phyloP scores from a whole-genome alignment of 352 stramenopile species.

The Phytophthora pseudosyringae region DNA sequence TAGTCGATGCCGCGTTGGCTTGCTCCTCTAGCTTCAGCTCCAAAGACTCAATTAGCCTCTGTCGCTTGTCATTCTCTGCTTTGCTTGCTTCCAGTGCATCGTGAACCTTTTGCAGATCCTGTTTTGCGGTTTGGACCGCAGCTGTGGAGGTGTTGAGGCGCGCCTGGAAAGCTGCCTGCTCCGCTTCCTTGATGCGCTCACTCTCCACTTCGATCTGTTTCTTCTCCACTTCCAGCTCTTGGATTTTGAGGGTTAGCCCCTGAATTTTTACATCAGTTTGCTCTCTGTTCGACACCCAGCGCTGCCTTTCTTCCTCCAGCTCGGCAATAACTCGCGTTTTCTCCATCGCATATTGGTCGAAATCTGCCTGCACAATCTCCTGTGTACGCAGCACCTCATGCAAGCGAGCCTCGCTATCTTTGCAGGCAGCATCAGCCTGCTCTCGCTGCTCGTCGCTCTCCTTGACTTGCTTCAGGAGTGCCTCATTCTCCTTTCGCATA shows the following conservation, averaged over 20 bases:
- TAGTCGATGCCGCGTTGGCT: neutral
- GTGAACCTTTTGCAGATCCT: constrained; percentile 32
- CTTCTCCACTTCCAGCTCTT: constrained; percentile 38
- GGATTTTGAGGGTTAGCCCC: constrained; percentile 22
- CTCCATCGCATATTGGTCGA: constrained; percentile 43
- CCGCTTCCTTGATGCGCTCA: constrained; percentile 30
- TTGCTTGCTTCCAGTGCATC: constrained; percentile 31
- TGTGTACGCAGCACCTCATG: constrained; percentile 40
- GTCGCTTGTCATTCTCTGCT: constrained; percentile 32
- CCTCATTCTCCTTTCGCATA: constrained; percentile 81
- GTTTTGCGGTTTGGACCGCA: constrained; percentile 22
- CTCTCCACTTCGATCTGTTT: constrained; percentile 17
- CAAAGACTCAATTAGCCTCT: constrained; percentile 33
- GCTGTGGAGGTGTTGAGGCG: constrained; percentile 21
- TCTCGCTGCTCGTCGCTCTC: constrained; percentile 29
- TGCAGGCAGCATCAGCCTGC: constrained; percentile 19
- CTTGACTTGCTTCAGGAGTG: constrained; percentile 35
- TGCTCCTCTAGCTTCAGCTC: constrained; percentile 31
- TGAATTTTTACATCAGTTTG: constrained; percentile 21
- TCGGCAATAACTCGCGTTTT: constrained; percentile 25
- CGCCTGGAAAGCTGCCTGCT: constrained; percentile 30
- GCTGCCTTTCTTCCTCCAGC: constrained; percentile 31
- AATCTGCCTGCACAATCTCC: constrained; percentile 46
- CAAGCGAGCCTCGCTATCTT: constrained; percentile 21
- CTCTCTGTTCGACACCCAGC: constrained; percentile 18